Evolutionary conservation across 2,329 filamentous ascomycete species (phyloP), one percentile per base, ranked within the genome.

Genomic region (Triangularia verruculosa): DNA sequence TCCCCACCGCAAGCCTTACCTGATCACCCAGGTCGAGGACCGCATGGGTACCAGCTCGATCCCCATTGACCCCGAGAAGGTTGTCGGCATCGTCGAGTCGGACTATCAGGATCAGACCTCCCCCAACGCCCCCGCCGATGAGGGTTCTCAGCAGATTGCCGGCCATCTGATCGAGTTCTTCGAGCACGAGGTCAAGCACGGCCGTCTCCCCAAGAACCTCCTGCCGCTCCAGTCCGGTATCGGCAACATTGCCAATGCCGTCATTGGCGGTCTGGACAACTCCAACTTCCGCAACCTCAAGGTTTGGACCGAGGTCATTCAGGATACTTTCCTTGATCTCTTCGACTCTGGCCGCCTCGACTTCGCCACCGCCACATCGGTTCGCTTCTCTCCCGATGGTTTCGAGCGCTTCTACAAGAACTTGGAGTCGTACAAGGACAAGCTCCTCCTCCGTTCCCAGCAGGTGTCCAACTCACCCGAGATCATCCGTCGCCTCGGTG

Each of bases 261-360:
- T 96, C 67, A 87, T 96, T 64, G 92, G 92, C 65, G 93, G 92
- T 13, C 86, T 96, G 62, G 86, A 88, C 68, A 86, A 89, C 65
- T 91, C 90, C 69, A 89, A 93, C 76, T 96, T 96, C 83, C 85
- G 86, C 74, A 91, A 96, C 79, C 84, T 97, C 63, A 93, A 90
- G 75, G 93, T 96, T 43, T 96, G 92, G 93, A 96, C 93, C 24
- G 92, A 96, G 78, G 92, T 96, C 56, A 87, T 96, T 63, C 92
- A 96, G 79, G 92, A 96, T 75, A 93, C 90, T 22, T 96, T 96
- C 86, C 85, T 96, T 24, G 93, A 96, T 75, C 89, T 96, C 61
- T 96, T 96, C 78, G 93, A 96, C 81, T 90, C 86, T 64, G 92
- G 92, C 25, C 89, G 91, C 73, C 84, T 96, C 20, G 91, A 96